phyloP scores from a whole-genome alignment of 1,284 basidiomycete species.

The Tremellales sp. region DNA sequence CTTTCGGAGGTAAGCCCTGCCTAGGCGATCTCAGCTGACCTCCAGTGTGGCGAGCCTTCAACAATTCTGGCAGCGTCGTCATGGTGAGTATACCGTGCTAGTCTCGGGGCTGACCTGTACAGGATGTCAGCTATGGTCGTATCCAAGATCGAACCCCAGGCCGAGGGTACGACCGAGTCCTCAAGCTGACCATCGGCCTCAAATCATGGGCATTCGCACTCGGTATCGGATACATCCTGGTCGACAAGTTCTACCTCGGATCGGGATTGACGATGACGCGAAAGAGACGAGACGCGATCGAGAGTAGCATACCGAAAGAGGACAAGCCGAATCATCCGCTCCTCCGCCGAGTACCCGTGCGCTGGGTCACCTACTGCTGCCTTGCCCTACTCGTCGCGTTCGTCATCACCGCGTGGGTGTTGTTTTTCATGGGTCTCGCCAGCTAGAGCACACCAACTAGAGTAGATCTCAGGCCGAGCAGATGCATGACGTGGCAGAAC shows the following conservation, averaged over 20 bases:
- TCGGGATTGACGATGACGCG: slow-evolving; percentile 14
- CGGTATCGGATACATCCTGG: slow-evolving; percentile 23
- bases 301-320: not conserved
- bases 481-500: too few species aligned
- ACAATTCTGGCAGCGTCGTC: slow-evolving; percentile 8
- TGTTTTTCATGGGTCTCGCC: not conserved
- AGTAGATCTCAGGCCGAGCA: too few species aligned
- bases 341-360: not conserved
- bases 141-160: slow-evolving; percentile 25
- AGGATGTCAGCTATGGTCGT: slow-evolving; percentile 24
- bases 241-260: slow-evolving; percentile 14
- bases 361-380: not conserved
- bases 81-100: not conserved
- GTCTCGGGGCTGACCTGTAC: not conserved
- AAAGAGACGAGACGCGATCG: slow-evolving; percentile 1
- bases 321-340: not conserved
- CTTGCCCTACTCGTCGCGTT: not conserved
- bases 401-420: not conserved
- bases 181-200: slow-evolving; percentile 25
- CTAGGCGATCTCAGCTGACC: not conserved
- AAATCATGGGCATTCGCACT: slow-evolving; percentile 28
- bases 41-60: slow-evolving; percentile 24
- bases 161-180: slow-evolving; percentile 21
- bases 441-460: not conserved
- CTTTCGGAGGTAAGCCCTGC: slow-evolving; percentile 19